Percentiles rank a stretch among this genome's conserved stretches.
phyloP scores from a whole-genome alignment of 106 monocot species.

The Dioscorea zingiberensis region DNA sequence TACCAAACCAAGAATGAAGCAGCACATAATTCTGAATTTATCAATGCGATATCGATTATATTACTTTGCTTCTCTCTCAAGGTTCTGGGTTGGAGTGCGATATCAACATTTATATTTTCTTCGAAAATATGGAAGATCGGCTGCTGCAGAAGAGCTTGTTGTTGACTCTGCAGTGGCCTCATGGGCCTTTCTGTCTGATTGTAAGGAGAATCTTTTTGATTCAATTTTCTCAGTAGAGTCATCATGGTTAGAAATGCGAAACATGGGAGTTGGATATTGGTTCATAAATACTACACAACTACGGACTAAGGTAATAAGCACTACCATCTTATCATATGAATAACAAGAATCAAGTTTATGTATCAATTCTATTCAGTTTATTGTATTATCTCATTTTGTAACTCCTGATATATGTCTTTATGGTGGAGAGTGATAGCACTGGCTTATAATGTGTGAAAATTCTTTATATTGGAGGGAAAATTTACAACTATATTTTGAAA shows the following conservation, averaged over 20 bases:
- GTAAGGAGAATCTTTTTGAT: conserved; percentile 76
- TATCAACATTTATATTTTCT: conserved; percentile 50
- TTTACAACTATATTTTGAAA: no score
- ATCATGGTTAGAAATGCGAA: conserved; percentile 88
- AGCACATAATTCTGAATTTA: conserved; percentile 11
- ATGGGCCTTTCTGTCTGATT: conserved; percentile 94
- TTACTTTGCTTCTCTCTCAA: conserved; percentile 38
- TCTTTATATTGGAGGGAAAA: no score
- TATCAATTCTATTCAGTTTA: no score
- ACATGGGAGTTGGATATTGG: conserved; percentile 86
- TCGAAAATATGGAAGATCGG: conserved; percentile 37
- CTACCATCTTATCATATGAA: no score
- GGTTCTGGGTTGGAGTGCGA: conserved; percentile 89
- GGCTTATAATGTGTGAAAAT: no score
- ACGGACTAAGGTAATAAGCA: conserved; percentile 48
- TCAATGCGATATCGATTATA: conserved; percentile 8
- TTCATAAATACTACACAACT: conserved; percentile 60
- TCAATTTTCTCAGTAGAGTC: conserved; percentile 69
- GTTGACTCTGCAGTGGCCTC: conserved; percentile 53
- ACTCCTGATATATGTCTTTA: no score
- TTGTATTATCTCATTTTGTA: no score
- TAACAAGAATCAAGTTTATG: no score
- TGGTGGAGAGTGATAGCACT: no score
- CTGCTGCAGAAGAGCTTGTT: conserved; percentile 30
- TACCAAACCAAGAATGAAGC: conserved; percentile 16